These are phyloP conservation scores for Tanacetum coccineum DNA, from an alignment of 129 eudicot species.

Conservation along the genomic window DNA sequence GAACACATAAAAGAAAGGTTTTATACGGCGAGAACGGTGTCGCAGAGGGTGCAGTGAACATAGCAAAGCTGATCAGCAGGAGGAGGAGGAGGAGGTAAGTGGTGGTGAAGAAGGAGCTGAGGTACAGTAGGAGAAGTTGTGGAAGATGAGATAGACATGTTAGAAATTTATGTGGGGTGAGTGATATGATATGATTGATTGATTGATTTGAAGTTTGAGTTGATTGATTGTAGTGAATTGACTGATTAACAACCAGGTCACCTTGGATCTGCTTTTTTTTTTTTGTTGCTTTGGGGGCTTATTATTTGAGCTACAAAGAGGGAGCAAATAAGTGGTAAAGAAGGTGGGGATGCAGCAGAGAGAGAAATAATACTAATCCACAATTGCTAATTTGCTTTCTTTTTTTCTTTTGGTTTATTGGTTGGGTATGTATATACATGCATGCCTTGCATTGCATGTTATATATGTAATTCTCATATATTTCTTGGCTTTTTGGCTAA, in stretches of 20 bases:
- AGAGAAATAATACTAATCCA: conserved; percentile 15
- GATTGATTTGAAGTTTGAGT: conserved; percentile 34
- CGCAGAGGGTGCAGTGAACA: conserved; percentile 59
- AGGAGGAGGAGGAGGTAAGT: conserved; percentile 30
- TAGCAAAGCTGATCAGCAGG: conserved; percentile 62
- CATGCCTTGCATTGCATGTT: conserved; percentile 3
- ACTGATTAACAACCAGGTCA: conserved; percentile 42
- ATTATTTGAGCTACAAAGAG: conserved; percentile 18
- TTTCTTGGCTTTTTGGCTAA: background rate
- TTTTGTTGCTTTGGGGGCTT: conserved; percentile 28
- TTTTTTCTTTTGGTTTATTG: conserved; percentile 30
- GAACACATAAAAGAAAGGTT: too few relatives aligned
- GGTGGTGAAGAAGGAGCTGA: conserved; percentile 41
- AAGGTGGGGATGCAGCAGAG: conserved; percentile 29
- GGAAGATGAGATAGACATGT: conserved; percentile 44
- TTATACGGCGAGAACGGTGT: conserved; percentile 56
- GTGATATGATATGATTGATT: conserved; percentile 53
- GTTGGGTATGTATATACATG: conserved; percentile 24
- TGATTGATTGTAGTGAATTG: conserved; percentile 46
- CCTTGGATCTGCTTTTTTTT: conserved; percentile 45
- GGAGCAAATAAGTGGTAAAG: conserved; percentile 31
- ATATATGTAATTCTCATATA: background rate
- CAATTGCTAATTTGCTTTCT: conserved; percentile 10
- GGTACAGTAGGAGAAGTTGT: conserved; percentile 41
- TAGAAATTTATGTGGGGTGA: conserved; percentile 23